Base-by-base conservation (phyloP, 1,284 basidiomycete species). In the Moesziomyces sp. region DNA sequence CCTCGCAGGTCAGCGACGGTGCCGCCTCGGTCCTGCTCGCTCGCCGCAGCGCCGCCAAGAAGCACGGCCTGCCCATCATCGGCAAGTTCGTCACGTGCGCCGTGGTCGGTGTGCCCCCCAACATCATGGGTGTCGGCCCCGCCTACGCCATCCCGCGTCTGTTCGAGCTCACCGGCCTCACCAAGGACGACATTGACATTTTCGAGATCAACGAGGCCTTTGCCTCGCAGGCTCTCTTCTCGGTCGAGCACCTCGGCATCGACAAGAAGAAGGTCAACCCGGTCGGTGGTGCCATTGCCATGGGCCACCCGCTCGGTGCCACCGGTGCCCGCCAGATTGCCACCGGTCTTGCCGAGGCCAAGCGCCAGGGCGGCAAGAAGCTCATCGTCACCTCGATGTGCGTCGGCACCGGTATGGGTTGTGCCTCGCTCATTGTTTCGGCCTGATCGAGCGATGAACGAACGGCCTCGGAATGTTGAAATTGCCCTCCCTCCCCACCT, bases 1-100 rank as follows among this genome's bases (percentile, higher is more conserved):
- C 94, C 2, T 94, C 92, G 24, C 95, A 97, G 85, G 90, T 99
- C 49, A 94, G 93, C n/a, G 97, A 99, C 82, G 96, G 96, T 68
- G 96, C 96, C 23, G 94, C 95, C 50, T 95, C 95, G 0, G 94
- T 98, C 51, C 86, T 99, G 58, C 90, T 98, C 60, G 89, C 93
- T 38, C 89, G 93, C 66, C 90, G 96, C 59, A 92, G 91, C 28
- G 89, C 91, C 40, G 96, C 96, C 19, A 91, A 92, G 86, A 91
- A 91, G 81, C 90, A 96, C 69, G 92, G 93, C 46, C 88, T 99
- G 42, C 93, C 94, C 48, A 92, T 99, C 82, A 70, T 96, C 61
- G 97, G 93, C 86, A 98, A 98, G 87, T 98, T 90, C 84, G 90
- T 95, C 81, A 88, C 88, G 44, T 90, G 91, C 8, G 87, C 89